Evolutionary conservation across 305 asterid genomes (phyloP).

Genomic region (Fraxinus sp.): DNA sequence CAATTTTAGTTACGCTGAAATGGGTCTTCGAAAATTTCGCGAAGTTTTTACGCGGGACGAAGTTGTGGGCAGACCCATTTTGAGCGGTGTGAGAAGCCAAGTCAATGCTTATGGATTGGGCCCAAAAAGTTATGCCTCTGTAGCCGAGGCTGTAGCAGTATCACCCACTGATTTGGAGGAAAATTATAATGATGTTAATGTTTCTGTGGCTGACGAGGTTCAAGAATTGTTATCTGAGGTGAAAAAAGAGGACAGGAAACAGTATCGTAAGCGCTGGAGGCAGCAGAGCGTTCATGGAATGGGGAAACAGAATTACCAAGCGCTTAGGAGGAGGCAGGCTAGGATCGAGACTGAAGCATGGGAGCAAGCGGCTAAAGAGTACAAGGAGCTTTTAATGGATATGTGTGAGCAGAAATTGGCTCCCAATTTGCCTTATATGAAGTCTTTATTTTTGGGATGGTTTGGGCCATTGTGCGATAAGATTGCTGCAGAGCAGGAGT

Average conservation of each 20-base stretch:
- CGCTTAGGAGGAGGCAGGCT: constrained; percentile 70
- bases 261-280: constrained; percentile 33
- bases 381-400: constrained; percentile 37
- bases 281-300: constrained; percentile 36
- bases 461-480: constrained; percentile 75
- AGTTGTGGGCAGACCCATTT: constrained; percentile 20
- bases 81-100: constrained; percentile 22
- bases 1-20: constrained; percentile 25
- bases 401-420: constrained; percentile 85
- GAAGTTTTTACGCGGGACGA: constrained; percentile 26
- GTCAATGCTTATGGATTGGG: constrained; percentile 29
- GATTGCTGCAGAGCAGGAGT: constrained; percentile 74
- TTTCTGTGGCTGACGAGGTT: constrained; percentile 44
- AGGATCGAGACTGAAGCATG: constrained; percentile 91
- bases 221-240: constrained; percentile 51
- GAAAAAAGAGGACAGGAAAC: constrained; percentile 54
- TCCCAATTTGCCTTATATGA: constrained; percentile 90
- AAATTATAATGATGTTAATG: constrained; percentile 26
- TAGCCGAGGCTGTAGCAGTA: constrained; percentile 68
- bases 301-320: constrained; percentile 45
- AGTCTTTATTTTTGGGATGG: constrained; percentile 94
- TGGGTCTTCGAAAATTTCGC: constrained; percentile 30
- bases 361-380: constrained; percentile 83
- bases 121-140: constrained; percentile 55
- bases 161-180: constrained; percentile 55